A percentile compares a stretch with the other conserved stretches of the same genome.
Conservation (phyloP, 2,329 filamentous ascomycete genomes). For the Pseudogymnoascus sp. region DNA sequence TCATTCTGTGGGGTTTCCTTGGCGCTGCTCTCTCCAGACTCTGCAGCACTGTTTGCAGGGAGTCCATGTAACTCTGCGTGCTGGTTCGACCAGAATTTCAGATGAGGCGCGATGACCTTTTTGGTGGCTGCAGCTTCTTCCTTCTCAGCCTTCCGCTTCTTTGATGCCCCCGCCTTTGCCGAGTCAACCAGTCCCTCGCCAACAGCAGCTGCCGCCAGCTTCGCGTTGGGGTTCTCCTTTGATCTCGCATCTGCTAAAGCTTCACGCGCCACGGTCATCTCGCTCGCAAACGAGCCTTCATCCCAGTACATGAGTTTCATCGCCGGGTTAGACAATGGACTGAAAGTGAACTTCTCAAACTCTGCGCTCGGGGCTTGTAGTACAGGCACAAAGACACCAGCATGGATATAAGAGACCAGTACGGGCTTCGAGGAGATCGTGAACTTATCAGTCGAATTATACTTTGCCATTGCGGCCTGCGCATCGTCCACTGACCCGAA, state of each 20-base stretch:
- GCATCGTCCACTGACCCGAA: constrained; percentile 71
- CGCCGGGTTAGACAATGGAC: constrained; percentile 58
- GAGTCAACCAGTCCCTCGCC: constrained; percentile 28
- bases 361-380: constrained; percentile 47
- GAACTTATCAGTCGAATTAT: constrained; percentile 63
- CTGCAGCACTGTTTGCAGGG: constrained; percentile 31
- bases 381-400: constrained; percentile 75
- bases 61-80: constrained; percentile 58
- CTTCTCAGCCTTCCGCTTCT: constrained; percentile 49
- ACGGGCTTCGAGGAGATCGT: constrained; percentile 69
- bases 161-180: constrained; percentile 30
- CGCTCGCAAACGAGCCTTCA: constrained; percentile 60
- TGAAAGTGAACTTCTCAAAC: constrained; percentile 58
- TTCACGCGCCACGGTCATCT: constrained; percentile 48
- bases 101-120: constrained; percentile 51
- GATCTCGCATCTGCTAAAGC: constrained; percentile 24
- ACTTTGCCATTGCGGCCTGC: constrained; percentile 62
- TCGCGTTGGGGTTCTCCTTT: constrained; percentile 26
- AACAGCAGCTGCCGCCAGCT: constrained; percentile 32
- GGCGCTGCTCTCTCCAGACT: constrained; percentile 18
- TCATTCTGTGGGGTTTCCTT: constrained; percentile 17
- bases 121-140: constrained; percentile 29
- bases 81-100: constrained; percentile 64
- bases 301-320: constrained; percentile 71
- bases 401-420: constrained; percentile 65